Evolutionary conservation across 2,329 filamentous ascomycete species (phyloP), one percentile per base, ranked within the genome.

Genomic region (Neonectria punicea): DNA sequence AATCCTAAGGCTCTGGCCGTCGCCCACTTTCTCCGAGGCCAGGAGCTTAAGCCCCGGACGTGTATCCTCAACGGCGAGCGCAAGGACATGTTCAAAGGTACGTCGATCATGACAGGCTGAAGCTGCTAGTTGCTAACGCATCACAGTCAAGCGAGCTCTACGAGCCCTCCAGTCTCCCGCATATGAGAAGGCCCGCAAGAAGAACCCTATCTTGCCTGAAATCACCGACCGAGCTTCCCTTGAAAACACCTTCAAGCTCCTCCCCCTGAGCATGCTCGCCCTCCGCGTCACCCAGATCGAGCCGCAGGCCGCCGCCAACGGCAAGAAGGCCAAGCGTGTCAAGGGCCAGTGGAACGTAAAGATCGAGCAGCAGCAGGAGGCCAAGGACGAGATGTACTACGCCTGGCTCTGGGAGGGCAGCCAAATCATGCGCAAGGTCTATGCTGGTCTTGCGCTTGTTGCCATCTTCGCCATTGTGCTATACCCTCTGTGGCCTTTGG

Each of bases 1-100:
- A 96, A 97, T 73, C 95, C 95, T 43, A 90, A 94, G 75, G 94
- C 94, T 20, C 82, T 98, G 50, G 94, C 94, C 9, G 87, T 99
- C 59, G 97, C 96, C 71, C 91, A 93, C 75, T 99, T 97, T 81
- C 83, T 99, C 65, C 90, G 90, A 72, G 80, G 87, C 63, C 94
- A 98, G 81, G 89, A 96, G 65, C 83, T 99, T 70, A 99, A 99
- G 86, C 86, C 88, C 18, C 87, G 96, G 68, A 98, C 94, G 18
- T 95, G 93, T 78, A 97, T 99, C 69, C 87, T 98, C 70, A 94
- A 98, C 71, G 96, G 96, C 74, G 94, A 98, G 85, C 89, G 96
- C 75, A 98, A 97, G 82, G 95, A 99, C 71, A 97, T 99, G 93
- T 98, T 99, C 81, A 92, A 91, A 86, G 94, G 93, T 95, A 84